phyloP scores from a whole-genome alignment of 2,329 filamentous ascomycete genomes.

The Clarireedia hainanense region DNA sequence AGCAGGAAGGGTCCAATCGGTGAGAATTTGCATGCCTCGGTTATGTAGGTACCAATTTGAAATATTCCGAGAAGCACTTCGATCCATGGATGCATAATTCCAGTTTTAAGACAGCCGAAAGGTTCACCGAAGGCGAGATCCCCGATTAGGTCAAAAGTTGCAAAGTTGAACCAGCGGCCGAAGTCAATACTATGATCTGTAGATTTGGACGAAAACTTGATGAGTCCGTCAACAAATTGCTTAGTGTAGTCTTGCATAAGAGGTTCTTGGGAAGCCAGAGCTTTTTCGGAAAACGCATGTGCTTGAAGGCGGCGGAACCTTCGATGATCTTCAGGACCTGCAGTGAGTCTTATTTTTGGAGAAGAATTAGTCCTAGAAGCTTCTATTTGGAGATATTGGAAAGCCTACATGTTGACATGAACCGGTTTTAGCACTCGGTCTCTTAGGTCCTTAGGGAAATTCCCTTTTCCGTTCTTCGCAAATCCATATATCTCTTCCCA shows the following conservation, averaged over 20 bases:
- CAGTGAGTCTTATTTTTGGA: neutral
- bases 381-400: neutral
- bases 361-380: neutral
- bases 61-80: neutral
- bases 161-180: slow-evolving; percentile 29
- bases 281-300: slow-evolving; percentile 28
- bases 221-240: slow-evolving; percentile 1
- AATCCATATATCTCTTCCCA: slow-evolving; percentile 12
- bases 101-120: slow-evolving; percentile 28
- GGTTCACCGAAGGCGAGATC: slow-evolving; percentile 38
- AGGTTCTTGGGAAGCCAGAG: slow-evolving; percentile 27
- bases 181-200: slow-evolving; percentile 9
- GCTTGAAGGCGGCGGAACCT: slow-evolving; percentile 25
- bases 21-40: neutral
- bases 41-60: neutral
- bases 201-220: neutral
- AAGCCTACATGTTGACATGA: neutral
- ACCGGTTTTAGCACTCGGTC: rapidly evolving
- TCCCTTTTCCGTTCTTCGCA: neutral
- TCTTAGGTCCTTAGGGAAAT: neutral
- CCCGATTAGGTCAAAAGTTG: slow-evolving; percentile 34
- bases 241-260: slow-evolving; percentile 4
- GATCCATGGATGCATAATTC: neutral
- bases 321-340: slow-evolving; percentile 17
- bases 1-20: neutral